A percentile compares a stretch with the other conserved stretches of the same genome.
phyloP scores from a whole-genome alignment of 345 rosid species.

The Nasturtium officinale region DNA sequence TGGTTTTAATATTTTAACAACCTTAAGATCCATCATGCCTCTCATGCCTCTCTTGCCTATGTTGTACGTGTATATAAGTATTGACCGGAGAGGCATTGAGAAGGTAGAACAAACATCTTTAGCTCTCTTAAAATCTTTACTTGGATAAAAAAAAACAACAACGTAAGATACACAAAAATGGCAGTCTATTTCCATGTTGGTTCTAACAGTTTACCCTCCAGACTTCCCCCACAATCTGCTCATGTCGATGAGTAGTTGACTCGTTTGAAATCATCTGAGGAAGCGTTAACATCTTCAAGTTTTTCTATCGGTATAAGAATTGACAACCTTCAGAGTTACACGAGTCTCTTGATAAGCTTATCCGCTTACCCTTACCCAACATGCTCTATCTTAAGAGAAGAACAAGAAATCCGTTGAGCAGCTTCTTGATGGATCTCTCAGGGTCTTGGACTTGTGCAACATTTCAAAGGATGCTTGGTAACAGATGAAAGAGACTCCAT shows the following conservation, averaged over 20 bases:
- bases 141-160: slow-evolving; percentile 1
- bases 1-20: slow-evolving; percentile 1
- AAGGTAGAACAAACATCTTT: slow-evolving; percentile 28
- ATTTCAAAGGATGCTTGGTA: slow-evolving; percentile 41
- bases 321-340: slow-evolving; percentile 38
- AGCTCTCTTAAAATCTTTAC: slow-evolving; percentile 9
- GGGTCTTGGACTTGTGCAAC: slow-evolving; percentile 40
- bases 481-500: slow-evolving; percentile 35
- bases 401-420: slow-evolving; percentile 29
- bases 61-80: slow-evolving; percentile 25
- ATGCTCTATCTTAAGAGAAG: slow-evolving; percentile 36
- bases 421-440: slow-evolving; percentile 42
- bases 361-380: slow-evolving; percentile 35
- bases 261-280: slow-evolving; percentile 38
- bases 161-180: slow-evolving; percentile 23
- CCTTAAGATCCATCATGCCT: not conserved
- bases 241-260: slow-evolving; percentile 43
- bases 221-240: slow-evolving; percentile 33
- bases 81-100: slow-evolving; percentile 10
- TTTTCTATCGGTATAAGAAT: slow-evolving; percentile 30
- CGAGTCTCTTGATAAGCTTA: slow-evolving; percentile 36
- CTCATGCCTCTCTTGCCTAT: slow-evolving; percentile 4
- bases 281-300: slow-evolving; percentile 36
- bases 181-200: slow-evolving; percentile 30
- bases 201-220: slow-evolving; percentile 48